phyloP scores from a whole-genome alignment of 495 filamentous ascomycete species.

The Sporormia fimetaria region DNA sequence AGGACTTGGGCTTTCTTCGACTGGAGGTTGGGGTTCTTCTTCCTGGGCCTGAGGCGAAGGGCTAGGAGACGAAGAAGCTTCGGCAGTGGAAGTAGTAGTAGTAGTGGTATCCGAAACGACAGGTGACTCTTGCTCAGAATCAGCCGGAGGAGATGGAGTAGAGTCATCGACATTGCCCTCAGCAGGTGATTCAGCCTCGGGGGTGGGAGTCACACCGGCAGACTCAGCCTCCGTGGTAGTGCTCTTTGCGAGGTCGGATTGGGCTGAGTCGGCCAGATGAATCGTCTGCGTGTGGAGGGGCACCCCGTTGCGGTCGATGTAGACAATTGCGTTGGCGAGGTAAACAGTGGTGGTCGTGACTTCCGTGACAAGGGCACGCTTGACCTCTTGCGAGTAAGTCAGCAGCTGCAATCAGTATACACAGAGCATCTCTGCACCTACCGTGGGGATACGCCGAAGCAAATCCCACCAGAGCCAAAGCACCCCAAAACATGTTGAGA shows the following conservation, averaged over 20 bases:
- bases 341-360: conserved; percentile 30
- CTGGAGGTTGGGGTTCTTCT: too few relatives aligned
- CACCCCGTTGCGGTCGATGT: conserved; percentile 51
- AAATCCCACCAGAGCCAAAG: conserved; percentile 29
- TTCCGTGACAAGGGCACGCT: conserved; percentile 33
- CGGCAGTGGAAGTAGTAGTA: not conserved
- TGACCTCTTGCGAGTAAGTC: conserved; percentile 21
- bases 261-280: not conserved
- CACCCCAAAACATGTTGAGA: conserved; percentile 24
- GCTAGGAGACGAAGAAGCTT: not conserved
- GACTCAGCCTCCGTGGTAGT: too few relatives aligned
- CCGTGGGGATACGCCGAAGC: conserved; percentile 37
- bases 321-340: conserved; percentile 45
- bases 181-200: not conserved
- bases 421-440: conserved; percentile 20
- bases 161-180: not conserved
- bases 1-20: too few relatives aligned
- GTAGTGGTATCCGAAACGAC: too few relatives aligned
- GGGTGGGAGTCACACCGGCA: not conserved
- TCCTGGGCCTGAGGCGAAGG: conserved; percentile 7
- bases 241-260: not conserved
- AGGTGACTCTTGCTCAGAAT: too few relatives aligned
- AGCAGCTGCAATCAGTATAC: conserved; percentile 1
- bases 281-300: conserved; percentile 32
- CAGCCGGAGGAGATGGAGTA: not conserved